These are phyloP conservation scores for Trichosporon sp. DNA, from an alignment of 1,284 basidiomycete species.

Conservation along the genomic window DNA sequence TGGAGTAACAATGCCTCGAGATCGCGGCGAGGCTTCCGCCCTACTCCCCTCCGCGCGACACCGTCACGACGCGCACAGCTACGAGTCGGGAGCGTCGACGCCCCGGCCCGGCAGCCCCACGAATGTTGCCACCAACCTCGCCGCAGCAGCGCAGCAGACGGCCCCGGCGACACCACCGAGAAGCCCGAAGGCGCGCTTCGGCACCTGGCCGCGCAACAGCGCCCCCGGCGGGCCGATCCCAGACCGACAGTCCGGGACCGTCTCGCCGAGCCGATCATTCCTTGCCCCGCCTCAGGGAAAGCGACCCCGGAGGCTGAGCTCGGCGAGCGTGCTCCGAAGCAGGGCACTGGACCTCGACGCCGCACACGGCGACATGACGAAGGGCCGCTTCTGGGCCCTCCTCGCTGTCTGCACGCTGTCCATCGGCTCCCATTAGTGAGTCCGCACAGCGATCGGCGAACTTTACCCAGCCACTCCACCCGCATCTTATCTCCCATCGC, in stretches of 20 bases:
- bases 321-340: conserved; percentile 15
- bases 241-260: not conserved
- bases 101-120: not conserved
- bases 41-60: not conserved
- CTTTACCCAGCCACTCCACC: not conserved
- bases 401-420: conserved; percentile 69
- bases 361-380: not conserved
- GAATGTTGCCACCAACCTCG: not conserved
- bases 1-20: conserved; percentile 6
- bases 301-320: conserved; percentile 11
- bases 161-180: not conserved
- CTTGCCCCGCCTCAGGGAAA: not conserved
- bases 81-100: not conserved
- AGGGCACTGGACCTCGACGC: not conserved
- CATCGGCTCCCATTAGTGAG: conserved; percentile 69
- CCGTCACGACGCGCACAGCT: not conserved
- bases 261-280: not conserved
- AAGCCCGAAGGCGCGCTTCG: not conserved
- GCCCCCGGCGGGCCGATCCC: not conserved
- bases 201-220: not conserved
- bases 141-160: not conserved
- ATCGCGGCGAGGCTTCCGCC: conserved; percentile 4
- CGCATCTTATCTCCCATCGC: not conserved
- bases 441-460: conserved; percentile 7
- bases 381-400: conserved; percentile 52